Evolutionary conservation across 75 land plant genomes (phyloP).

Genomic region (Pinus albicaulis): DNA sequence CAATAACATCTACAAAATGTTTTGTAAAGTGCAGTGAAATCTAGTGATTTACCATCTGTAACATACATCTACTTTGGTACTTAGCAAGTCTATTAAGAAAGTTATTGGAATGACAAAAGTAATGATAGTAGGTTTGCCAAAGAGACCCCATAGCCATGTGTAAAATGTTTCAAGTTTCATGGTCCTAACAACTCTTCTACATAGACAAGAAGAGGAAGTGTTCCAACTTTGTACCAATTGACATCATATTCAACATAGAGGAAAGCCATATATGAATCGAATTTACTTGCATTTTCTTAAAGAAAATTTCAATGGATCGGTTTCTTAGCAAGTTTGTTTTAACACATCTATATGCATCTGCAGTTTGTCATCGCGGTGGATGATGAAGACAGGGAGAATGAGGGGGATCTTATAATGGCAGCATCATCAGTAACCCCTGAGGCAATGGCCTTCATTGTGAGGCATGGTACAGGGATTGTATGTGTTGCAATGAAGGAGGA

Average conservation of each 20-base stretch:
- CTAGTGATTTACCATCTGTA: not conserved
- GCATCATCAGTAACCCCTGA: constrained; percentile 82
- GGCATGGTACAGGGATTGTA: constrained; percentile 94
- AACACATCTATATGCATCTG: constrained; percentile 4
- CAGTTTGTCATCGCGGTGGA: constrained; percentile 97
- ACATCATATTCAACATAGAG: not conserved
- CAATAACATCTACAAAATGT: not conserved
- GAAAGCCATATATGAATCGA: not conserved
- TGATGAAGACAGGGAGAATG: constrained; percentile 99
- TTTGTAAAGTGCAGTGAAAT: not conserved
- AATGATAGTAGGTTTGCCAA: too few relatives aligned
- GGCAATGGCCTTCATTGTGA: constrained; percentile 89
- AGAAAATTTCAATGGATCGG: not conserved
- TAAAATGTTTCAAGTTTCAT: not conserved
- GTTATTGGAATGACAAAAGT: too few relatives aligned
- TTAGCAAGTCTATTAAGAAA: not conserved
- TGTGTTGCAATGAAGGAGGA: constrained; percentile 96
- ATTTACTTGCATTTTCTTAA: not conserved
- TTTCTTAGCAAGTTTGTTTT: not conserved
- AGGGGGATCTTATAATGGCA: constrained; percentile 99
- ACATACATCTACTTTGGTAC: not conserved
- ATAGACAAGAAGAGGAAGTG: not conserved
- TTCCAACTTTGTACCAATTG: not conserved
- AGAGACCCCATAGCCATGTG: too few relatives aligned
- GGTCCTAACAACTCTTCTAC: not conserved